Evolutionary conservation across 176 grass and related monocot species (phyloP).

Genomic region (Oryza nivara): DNA sequence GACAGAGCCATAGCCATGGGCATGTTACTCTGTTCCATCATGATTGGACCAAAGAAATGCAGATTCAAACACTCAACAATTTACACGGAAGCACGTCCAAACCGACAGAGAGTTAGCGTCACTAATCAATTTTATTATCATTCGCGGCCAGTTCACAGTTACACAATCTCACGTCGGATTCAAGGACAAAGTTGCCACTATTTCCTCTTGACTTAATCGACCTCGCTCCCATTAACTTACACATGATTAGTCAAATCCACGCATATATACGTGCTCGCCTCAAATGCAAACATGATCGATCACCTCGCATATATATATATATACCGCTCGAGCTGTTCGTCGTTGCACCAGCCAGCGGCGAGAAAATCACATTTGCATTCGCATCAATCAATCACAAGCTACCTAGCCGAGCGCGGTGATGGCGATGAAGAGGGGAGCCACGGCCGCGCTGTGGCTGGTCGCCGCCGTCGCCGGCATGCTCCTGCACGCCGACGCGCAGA

Average conservation of each 20-base stretch:
- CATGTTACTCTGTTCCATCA: conserved; percentile 1
- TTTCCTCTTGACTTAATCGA: neutral
- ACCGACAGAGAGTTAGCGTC: neutral
- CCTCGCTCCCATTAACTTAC: neutral
- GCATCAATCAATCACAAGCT: neutral
- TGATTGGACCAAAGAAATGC: neutral
- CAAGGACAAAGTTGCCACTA: neutral
- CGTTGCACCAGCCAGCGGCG: neutral
- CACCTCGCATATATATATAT: conserved; percentile 17
- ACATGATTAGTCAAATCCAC: neutral
- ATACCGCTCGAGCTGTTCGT: neutral
- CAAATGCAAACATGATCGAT: neutral
- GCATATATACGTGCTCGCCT: conserved; percentile 31
- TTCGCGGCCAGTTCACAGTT: neutral
- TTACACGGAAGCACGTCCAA: conserved; percentile 25
- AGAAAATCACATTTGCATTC: neutral
- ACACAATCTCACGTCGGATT: conserved; percentile 7
- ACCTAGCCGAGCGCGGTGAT: neutral
- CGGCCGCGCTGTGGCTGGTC: neutral
- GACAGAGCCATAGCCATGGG: neutral
- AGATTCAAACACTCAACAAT: neutral
- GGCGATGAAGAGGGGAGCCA: conserved; percentile 9
- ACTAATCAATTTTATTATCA: neutral
- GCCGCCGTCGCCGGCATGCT: neutral
- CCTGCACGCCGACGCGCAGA: conserved; percentile 43